A percentile compares a stretch with the other conserved stretches of the same genome.
Conservation (phyloP, 495 filamentous ascomycete species). For the Penicillium cataractarum region DNA sequence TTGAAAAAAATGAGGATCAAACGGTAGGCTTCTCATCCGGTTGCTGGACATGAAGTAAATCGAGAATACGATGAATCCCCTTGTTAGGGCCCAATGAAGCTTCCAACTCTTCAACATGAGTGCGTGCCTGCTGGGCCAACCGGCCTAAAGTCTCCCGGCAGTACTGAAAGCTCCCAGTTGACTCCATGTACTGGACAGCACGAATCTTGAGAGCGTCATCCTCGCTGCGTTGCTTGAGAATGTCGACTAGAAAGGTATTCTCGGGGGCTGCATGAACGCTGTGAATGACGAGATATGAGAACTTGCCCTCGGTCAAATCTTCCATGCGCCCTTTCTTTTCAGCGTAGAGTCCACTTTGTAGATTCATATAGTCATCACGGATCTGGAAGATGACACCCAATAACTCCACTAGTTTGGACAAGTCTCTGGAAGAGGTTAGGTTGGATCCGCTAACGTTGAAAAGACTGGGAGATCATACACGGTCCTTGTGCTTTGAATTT, state of each 20-base stretch:
- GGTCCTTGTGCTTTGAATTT: background rate
- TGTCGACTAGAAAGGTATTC: background rate
- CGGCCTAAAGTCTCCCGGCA: background rate
- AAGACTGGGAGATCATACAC: background rate
- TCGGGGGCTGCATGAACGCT: background rate
- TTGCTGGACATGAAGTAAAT: background rate
- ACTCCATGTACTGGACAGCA: background rate
- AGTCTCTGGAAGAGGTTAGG: background rate
- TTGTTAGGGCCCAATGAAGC: background rate
- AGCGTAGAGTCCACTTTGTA: constrained; percentile 52
- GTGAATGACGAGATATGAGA: constrained; percentile 67
- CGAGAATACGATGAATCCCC: background rate
- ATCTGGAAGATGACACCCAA: constrained; percentile 9
- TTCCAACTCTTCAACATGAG: background rate
- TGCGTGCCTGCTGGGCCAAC: background rate
- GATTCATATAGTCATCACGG: constrained; percentile 11
- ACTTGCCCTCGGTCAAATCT: constrained; percentile 90
- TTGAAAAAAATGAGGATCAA: background rate
- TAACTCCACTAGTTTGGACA: constrained; percentile 1
- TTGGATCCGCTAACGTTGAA: no score
- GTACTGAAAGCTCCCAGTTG: constrained; percentile 3
- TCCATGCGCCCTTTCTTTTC: constrained; percentile 84
- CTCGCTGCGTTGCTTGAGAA: constrained; percentile 1
- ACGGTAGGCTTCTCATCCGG: background rate
- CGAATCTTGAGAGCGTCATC: background rate